Evolutionary conservation across 176 grass and related monocot genomes (phyloP), one percentile per base, ranked within the genome.

Genomic region (Saccharum officinarum): DNA sequence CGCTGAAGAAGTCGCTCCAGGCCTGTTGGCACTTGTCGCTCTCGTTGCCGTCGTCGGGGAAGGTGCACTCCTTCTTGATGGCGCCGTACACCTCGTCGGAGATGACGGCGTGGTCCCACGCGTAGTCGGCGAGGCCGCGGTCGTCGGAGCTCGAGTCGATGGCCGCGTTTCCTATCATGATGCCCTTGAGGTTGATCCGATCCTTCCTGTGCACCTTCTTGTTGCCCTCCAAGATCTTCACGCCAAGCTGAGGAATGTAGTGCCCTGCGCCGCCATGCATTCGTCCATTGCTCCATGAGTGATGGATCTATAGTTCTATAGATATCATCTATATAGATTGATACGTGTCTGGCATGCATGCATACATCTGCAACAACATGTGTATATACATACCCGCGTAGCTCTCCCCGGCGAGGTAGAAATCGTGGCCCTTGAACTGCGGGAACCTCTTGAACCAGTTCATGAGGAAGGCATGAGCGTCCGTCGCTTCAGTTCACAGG

Each of bases 391-490:
- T 94, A 94, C 92, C 96, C 36, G 85, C 96, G 67, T 98, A 95
- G 78, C 93, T 98, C 85, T 98, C 96, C 54, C 96, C 96, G 75
- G 83, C 22, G 37, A 98, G 78, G 91, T 93, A 98, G 26, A 98
- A 90, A n/a, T 94, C 89, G 76, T 94, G 89, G 40, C 85, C 75
- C 55, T 87, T 95, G 64, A 84, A 98, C 77, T 95, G 96, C 1
- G 96, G 96, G 77, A 98, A 98, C 64, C 81, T 90, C 65, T 98
- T 82, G 25, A 98, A 76, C 96, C 96, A 98, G 70, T 98, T 98
- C 65, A 98, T 76, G n/a, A 98, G 78, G 82, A 98, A 98, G 4
- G 39, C 12, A 59, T 95, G 90, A 0, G 93, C 83, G 64, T 98
- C 96, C 17, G 85, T 84, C 28, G 96, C 96, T 98, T 23, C 50